Percentiles rank a stretch among this genome's conserved stretches.
Evolutionary conservation across 2,329 filamentous ascomycete species (phyloP).

Genomic region (Hymenoscyphus infarciens): DNA sequence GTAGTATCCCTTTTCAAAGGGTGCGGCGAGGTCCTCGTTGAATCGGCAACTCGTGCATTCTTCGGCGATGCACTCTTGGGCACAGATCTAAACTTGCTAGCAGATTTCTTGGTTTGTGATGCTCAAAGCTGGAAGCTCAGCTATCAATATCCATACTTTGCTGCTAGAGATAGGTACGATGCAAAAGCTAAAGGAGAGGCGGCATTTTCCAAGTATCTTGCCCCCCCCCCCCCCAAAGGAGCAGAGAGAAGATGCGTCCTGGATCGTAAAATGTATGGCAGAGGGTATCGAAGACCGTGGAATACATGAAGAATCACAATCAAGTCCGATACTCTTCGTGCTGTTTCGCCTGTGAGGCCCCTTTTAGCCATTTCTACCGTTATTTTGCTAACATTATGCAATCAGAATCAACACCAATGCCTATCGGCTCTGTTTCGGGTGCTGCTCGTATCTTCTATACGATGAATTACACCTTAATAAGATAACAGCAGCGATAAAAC

Average conservation of each 20-base stretch:
- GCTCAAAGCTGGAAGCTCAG: slow-evolving; percentile 3
- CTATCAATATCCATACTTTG: slow-evolving; percentile 10
- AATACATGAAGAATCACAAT: not conserved
- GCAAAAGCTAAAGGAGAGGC: not conserved
- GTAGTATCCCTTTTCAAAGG: slow-evolving; percentile 8
- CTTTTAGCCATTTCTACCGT: not conserved
- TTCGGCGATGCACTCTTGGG: slow-evolving; percentile 10
- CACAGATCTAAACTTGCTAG: slow-evolving; percentile 3
- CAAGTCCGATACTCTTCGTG: slow-evolving; percentile 5
- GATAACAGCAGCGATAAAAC: not conserved
- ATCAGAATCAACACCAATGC: slow-evolving; percentile 7
- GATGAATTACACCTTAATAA: not conserved
- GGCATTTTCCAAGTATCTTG: slow-evolving; percentile 2
- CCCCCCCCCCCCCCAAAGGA: not conserved
- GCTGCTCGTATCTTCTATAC: not conserved
- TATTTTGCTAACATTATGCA: not conserved
- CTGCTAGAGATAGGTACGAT: slow-evolving; percentile 6
- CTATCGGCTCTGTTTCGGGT: slow-evolving; percentile 2
- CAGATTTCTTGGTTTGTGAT: slow-evolving; percentile 8
- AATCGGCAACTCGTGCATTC: not conserved
- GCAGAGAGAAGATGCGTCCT: slow-evolving; percentile 1
- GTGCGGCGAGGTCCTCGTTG: not conserved
- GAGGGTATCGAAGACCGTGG: not conserved
- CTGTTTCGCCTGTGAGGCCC: slow-evolving; percentile 1
- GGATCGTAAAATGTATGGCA: not conserved